Base-by-base conservation (phyloP, 164 flowering plant genomes). In the Tetrastigma voinierianum region DNA sequence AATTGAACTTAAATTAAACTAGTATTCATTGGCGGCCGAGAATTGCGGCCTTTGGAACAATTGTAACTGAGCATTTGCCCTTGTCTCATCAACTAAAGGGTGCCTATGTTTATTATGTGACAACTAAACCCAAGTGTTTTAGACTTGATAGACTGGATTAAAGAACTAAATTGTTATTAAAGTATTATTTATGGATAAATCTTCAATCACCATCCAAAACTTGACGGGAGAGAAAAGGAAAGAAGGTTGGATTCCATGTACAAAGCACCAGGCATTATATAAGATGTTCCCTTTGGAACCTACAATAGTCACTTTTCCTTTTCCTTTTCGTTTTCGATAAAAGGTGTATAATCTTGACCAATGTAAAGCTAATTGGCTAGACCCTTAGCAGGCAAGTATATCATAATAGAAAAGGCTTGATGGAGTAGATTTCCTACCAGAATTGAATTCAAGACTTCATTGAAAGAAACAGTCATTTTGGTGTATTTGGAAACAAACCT, bases 1-100 rank as follows among this genome's bases (percentile, higher is more conserved):
- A 56, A 57, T 4, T 32, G 19, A 32, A 70, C 40, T 46, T 59
- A 45, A 14, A 46, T 53, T 46, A 45, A 20, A 21, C 19, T 57
- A 18, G 15, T 17, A 54, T 73, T 59, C 66, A 70, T 71, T 76
- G 70, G 73, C 67, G 70, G 73, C 67, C 70, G 70, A 67, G 48
- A 71, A 75, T 46, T 65, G 67, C 18, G 73, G 76, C 77, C 64
- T 57, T 66, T 61, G 20, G 59, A 10, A 44, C 64, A 51, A 48
- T 51, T 60, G 70, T 15, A 66, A 17, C 20, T 19, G 51, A 51
- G 45, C 18, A n/a, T 57, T 32, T 59, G 63, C 66, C 65, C 16
- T 48, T 23, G 65, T 46, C 59, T 51, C 46, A 62, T 65, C 64
- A 74, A 15, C 40, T n/a, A 48, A 74, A 40, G 18, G 23, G 17